Conservation (phyloP, 2,329 filamentous ascomycete genomes). For the Neofusicoccum sp. region DNA sequence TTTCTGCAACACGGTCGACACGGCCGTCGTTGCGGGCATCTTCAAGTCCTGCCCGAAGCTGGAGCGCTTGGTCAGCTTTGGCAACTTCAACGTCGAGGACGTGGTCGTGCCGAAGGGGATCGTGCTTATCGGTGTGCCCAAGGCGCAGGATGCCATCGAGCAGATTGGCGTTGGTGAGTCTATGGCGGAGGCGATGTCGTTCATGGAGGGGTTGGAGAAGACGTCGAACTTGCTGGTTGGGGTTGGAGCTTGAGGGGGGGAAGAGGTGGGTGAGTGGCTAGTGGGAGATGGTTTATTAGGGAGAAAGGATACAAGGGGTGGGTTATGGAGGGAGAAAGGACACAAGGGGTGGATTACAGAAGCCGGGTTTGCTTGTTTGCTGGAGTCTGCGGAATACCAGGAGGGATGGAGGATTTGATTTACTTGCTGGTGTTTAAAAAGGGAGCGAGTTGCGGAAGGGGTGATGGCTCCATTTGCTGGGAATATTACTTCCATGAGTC, state of each 20-base stretch:
- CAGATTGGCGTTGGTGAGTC: slow-evolving; percentile 41
- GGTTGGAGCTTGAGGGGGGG: not conserved
- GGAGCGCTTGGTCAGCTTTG: slow-evolving; percentile 59
- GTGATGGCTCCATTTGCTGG: too few species aligned
- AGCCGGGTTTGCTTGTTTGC: too few species aligned
- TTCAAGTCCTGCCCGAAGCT: slow-evolving; percentile 63
- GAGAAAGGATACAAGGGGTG: too few species aligned
- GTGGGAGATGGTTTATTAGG: too few species aligned
- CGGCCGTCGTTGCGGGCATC: slow-evolving; percentile 61
- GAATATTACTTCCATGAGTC: too few species aligned
- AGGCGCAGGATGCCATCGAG: slow-evolving; percentile 57
- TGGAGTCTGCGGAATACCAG: too few species aligned
- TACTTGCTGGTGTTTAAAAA: too few species aligned
- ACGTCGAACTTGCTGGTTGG: not conserved
- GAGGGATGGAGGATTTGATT: too few species aligned
- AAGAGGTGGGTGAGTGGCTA: too few species aligned
- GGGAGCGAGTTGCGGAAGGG: too few species aligned
- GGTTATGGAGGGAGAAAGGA: too few species aligned
- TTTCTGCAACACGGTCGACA: slow-evolving; percentile 69
- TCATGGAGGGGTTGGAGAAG: slow-evolving; percentile 6
- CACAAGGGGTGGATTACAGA: too few species aligned
- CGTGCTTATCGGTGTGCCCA: slow-evolving; percentile 59
- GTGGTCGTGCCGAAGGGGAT: slow-evolving; percentile 57
- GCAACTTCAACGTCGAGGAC: slow-evolving; percentile 59
- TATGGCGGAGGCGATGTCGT: not conserved